Evolutionary conservation across 2,329 filamentous ascomycete genomes (phyloP).

Genomic region (Drechslerella stenobrocha): DNA sequence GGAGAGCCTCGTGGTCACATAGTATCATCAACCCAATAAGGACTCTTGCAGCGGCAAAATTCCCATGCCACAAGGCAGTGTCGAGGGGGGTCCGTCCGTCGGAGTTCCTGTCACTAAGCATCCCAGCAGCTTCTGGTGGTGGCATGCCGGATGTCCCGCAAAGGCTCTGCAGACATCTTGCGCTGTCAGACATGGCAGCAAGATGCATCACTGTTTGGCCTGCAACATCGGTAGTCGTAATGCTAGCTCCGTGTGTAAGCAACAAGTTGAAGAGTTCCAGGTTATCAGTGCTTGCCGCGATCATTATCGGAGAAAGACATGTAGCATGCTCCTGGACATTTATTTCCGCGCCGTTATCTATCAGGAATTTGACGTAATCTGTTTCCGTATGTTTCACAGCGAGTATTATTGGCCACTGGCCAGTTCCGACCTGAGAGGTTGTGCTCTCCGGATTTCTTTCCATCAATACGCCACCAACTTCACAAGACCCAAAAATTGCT

Average conservation of each 20-base stretch:
- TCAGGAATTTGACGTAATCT: slow-evolving; percentile 19
- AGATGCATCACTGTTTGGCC: slow-evolving; percentile 3
- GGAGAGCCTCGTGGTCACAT: neutral
- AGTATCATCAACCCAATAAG: neutral
- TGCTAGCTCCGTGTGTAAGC: slow-evolving; percentile 1
- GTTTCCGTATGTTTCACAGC: slow-evolving; percentile 1
- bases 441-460: neutral
- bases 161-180: slow-evolving; percentile 1
- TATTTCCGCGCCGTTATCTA: slow-evolving; percentile 7
- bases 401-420: slow-evolving; percentile 14
- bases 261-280: slow-evolving; percentile 2
- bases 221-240: neutral
- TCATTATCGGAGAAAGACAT: slow-evolving; percentile 7
- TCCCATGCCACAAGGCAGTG: slow-evolving; percentile 9
- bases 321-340: neutral
- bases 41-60: slow-evolving; percentile 5
- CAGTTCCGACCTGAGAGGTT: neutral
- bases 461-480: slow-evolving; percentile 9
- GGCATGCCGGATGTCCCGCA: neutral
- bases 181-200: slow-evolving; percentile 7
- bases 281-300: neutral
- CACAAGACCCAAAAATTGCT: slow-evolving; percentile 3
- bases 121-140: neutral
- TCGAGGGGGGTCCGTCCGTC: slow-evolving; percentile 1
- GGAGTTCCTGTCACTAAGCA: neutral